These are phyloP conservation scores for Coprinellus aureogranulatus DNA, from an alignment of 768 basidiomycete genomes.

Conservation along the genomic window DNA sequence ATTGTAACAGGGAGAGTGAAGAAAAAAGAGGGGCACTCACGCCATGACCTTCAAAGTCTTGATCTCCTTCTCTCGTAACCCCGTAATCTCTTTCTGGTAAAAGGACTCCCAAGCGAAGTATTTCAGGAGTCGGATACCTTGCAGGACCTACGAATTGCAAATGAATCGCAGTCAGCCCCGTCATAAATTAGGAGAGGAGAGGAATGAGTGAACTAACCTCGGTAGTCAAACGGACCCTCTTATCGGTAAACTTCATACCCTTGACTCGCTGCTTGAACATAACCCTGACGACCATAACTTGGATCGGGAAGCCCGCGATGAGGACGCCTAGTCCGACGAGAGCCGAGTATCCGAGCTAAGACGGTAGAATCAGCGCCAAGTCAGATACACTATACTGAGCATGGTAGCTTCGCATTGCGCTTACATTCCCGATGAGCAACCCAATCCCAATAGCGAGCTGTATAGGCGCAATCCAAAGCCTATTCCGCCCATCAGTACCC, in stretches of 20 bases:
- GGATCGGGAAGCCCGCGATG: slow-evolving; percentile 57
- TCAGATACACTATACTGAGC: background rate
- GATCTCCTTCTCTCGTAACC: slow-evolving; percentile 39
- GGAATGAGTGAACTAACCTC: slow-evolving; percentile 30
- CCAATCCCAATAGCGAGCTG: slow-evolving; percentile 61
- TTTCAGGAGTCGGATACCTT: slow-evolving; percentile 67
- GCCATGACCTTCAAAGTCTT: slow-evolving; percentile 35
- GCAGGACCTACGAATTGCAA: slow-evolving; percentile 44
- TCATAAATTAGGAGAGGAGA: background rate
- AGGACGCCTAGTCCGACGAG: slow-evolving; percentile 62
- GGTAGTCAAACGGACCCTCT: slow-evolving; percentile 59
- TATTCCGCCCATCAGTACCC: slow-evolving; percentile 18
- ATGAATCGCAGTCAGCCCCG: background rate
- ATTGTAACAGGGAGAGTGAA: background rate
- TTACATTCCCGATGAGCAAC: slow-evolving; percentile 57
- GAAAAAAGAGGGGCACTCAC: slow-evolving; percentile 27
- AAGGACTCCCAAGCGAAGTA: slow-evolving; percentile 59
- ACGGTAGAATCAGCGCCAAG: background rate
- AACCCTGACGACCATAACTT: slow-evolving; percentile 47
- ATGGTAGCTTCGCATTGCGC: slow-evolving; percentile 17
- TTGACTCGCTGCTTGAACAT: slow-evolving; percentile 55
- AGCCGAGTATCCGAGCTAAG: slow-evolving; percentile 65
- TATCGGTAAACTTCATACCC: slow-evolving; percentile 64
- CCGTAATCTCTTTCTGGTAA: slow-evolving; percentile 42
- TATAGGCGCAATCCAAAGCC: slow-evolving; percentile 61